Evolutionary conservation across 345 rosid genomes (phyloP).

Genomic region (Salix suchowensis): DNA sequence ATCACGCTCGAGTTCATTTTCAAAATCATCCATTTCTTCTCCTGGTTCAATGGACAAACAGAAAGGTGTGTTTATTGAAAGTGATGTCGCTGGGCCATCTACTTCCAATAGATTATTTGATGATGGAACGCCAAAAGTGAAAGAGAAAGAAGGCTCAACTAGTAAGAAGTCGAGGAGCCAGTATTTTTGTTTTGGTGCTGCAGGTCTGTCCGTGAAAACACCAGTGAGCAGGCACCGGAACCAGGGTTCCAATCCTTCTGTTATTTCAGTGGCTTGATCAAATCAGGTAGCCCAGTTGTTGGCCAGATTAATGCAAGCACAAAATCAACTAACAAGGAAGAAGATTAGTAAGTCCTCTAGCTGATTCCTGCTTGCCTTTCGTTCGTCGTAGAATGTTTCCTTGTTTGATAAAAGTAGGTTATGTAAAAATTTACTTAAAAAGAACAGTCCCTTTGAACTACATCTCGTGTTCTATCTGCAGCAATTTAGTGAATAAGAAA

Average conservation of each 20-base stretch:
- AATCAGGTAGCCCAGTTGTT: background rate
- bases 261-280: slow-evolving; percentile 40
- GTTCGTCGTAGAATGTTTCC: background rate
- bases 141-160: slow-evolving; percentile 36
- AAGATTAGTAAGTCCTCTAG: slow-evolving; percentile 3
- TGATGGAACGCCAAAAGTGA: slow-evolving; percentile 27
- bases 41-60: slow-evolving; percentile 57
- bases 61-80: slow-evolving; percentile 46
- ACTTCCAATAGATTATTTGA: slow-evolving; percentile 26
- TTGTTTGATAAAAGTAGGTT: slow-evolving; percentile 18
- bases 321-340: slow-evolving; percentile 20
- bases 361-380: background rate
- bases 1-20: slow-evolving; percentile 75
- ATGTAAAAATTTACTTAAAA: slow-evolving; percentile 12
- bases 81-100: slow-evolving; percentile 50
- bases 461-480: slow-evolving; percentile 9
- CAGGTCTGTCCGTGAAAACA: slow-evolving; percentile 44
- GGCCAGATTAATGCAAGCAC: background rate
- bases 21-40: slow-evolving; percentile 59
- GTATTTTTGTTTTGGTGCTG: slow-evolving; percentile 68
- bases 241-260: slow-evolving; percentile 35
- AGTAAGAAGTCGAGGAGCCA: slow-evolving; percentile 47
- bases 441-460: slow-evolving; percentile 1
- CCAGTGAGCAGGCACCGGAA: slow-evolving; percentile 39
- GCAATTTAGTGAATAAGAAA: slow-evolving; percentile 6